These are phyloP conservation scores for Parafenestella ontariensis DNA, from an alignment of 2,329 filamentous ascomycete genomes.

Conservation along the genomic window DNA sequence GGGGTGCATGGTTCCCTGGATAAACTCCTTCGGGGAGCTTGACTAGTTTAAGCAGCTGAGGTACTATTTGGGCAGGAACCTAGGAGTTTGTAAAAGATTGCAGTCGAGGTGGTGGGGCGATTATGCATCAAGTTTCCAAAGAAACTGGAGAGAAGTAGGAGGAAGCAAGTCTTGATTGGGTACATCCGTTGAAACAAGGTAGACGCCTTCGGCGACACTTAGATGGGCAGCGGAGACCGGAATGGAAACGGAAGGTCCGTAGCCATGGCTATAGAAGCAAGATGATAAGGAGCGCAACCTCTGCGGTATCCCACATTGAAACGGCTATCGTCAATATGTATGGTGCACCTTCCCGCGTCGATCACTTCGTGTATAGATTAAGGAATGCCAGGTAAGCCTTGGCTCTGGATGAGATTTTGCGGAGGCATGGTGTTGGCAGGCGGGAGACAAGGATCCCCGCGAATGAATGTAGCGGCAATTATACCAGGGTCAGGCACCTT, in stretches of 20 bases:
- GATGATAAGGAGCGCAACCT: conserved; percentile 27
- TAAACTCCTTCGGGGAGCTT: conserved; percentile 29
- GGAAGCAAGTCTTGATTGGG: conserved; percentile 18
- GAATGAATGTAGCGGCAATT: conserved; percentile 12
- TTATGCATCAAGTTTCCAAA: conserved; percentile 13
- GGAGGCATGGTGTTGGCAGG: conserved; percentile 11
- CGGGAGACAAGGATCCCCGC: conserved; percentile 1
- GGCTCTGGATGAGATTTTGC: conserved; percentile 17
- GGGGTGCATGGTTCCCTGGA: conserved; percentile 15
- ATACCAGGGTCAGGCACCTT: conserved; percentile 12
- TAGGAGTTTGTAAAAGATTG: conserved; percentile 27
- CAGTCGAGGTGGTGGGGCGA: conserved; percentile 22
- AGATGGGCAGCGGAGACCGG: conserved; percentile 3
- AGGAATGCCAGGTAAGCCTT: conserved; percentile 22
- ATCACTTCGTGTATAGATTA: conserved; percentile 37
- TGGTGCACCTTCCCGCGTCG: conserved; percentile 21
- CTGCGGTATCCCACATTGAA: conserved; percentile 17
- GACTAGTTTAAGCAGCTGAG: conserved; percentile 32
- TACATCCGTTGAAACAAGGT: conserved; percentile 3
- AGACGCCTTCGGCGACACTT: not conserved
- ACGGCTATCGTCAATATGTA: conserved; percentile 24
- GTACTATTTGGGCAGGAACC: conserved; percentile 26
- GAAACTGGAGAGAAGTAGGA: conserved; percentile 11
- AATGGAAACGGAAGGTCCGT: conserved; percentile 26
- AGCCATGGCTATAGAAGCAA: conserved; percentile 5